Conservation (phyloP, 1,139 yeast genomes). For the Candida mesenterica region DNA sequence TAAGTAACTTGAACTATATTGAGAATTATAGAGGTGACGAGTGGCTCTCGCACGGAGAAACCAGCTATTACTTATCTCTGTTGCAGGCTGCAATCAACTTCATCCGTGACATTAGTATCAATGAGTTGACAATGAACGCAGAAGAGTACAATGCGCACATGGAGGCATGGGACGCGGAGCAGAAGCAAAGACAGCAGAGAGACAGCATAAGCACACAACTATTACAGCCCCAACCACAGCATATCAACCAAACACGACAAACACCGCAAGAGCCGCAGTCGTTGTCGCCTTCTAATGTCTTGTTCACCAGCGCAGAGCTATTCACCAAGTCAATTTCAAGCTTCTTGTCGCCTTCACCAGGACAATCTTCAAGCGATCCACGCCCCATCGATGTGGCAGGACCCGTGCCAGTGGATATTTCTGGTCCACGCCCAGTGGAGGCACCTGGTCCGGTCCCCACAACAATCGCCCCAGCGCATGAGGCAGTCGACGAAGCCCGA, state of each 20-base stretch:
- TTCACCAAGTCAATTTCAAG: constrained; percentile 48
- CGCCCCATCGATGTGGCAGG: constrained; percentile 2
- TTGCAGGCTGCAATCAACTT: constrained; percentile 82
- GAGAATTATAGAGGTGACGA: constrained; percentile 77
- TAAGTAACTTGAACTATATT: constrained; percentile 79
- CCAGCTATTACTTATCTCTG: constrained; percentile 85
- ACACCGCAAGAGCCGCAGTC: constrained; percentile 22
- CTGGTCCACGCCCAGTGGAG: constrained; percentile 2
- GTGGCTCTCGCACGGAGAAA: constrained; percentile 74
- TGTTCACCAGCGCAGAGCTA: constrained; percentile 53
- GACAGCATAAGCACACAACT: constrained; percentile 9
- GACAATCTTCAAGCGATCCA: background rate
- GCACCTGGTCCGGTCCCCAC: constrained; percentile 3
- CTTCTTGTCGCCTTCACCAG: constrained; percentile 45
- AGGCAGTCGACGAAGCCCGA: constrained; percentile 5
- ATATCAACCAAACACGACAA: constrained; percentile 13
- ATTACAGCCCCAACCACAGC: constrained; percentile 11
- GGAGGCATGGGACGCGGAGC: constrained; percentile 50
- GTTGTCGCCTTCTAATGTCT: constrained; percentile 49
- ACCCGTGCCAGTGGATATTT: background rate
- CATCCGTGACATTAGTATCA: constrained; percentile 56
- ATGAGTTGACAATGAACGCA: constrained; percentile 59
- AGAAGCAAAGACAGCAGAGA: constrained; percentile 19
- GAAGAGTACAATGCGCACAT: constrained; percentile 54
- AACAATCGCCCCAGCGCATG: constrained; percentile 3